A percentile compares a stretch with the other conserved stretches of the same genome.
Evolutionary conservation across 441 rosid species (phyloP).

Genomic region (Eutrema salsugineum): DNA sequence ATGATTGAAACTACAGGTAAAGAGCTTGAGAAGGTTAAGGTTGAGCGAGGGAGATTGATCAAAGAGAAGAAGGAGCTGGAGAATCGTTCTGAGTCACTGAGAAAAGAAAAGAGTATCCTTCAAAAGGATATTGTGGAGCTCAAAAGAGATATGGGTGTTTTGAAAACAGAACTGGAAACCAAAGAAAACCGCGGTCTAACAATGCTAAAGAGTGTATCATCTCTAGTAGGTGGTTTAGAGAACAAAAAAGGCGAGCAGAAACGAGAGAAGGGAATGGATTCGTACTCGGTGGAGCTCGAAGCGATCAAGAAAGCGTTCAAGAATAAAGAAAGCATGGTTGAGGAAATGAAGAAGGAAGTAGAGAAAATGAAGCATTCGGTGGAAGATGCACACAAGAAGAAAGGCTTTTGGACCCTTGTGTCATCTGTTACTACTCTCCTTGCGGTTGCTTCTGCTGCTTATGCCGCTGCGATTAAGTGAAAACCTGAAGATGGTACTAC

Average conservation of each 20-base stretch:
- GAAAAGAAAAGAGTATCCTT: constrained; percentile 38
- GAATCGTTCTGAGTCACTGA: constrained; percentile 30
- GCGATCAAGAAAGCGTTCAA: constrained; percentile 58
- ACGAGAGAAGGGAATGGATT: constrained; percentile 39
- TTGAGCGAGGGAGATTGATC: constrained; percentile 34
- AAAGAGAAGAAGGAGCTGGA: constrained; percentile 42
- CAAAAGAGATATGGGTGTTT: constrained; percentile 25
- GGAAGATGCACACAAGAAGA: constrained; percentile 52
- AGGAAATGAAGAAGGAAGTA: constrained; percentile 57
- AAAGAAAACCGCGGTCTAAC: constrained; percentile 33
- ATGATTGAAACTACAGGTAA: constrained; percentile 29
- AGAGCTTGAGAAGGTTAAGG: constrained; percentile 37
- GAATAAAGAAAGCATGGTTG: constrained; percentile 48
- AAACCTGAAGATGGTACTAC: constrained; percentile 16
- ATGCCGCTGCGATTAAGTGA: constrained; percentile 49
- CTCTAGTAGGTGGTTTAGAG: constrained; percentile 35
- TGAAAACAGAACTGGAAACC: constrained; percentile 44
- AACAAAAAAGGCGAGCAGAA: constrained; percentile 32
- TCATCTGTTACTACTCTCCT: constrained; percentile 69
- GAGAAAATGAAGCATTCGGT: constrained; percentile 45
- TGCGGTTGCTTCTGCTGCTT: constrained; percentile 68
- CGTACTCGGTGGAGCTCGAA: constrained; percentile 42
- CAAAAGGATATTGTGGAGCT: constrained; percentile 45
- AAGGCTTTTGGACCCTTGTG: constrained; percentile 55
- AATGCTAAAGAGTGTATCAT: constrained; percentile 50